These are phyloP conservation scores for Starmera dryadoides DNA, from an alignment of 805 yeast species.

Conservation along the genomic window DNA sequence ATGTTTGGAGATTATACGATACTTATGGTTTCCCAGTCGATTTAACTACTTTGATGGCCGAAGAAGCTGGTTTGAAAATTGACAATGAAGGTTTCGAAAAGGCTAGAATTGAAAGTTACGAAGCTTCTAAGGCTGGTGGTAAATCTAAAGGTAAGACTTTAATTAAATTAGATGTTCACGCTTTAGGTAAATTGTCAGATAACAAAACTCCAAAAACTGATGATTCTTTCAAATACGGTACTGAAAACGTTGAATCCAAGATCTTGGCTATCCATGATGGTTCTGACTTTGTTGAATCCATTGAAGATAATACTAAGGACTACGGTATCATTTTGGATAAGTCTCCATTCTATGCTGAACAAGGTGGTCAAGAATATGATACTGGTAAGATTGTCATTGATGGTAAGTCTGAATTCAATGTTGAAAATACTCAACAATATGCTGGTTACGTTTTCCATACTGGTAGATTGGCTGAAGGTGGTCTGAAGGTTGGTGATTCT, in stretches of 20 bases:
- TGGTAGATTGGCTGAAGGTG: conserved; percentile 77
- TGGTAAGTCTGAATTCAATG: conserved; percentile 81
- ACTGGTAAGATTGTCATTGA: conserved; percentile 90
- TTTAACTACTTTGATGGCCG: conserved; percentile 96
- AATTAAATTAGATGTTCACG: conserved; percentile 86
- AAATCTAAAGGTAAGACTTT: conserved; percentile 48
- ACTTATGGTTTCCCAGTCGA: conserved; percentile 99
- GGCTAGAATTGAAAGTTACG: conserved; percentile 83
- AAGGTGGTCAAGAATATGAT: conserved; percentile 98
- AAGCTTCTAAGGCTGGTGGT: conserved; percentile 90
- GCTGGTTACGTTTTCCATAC: conserved; percentile 96
- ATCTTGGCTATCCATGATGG: conserved; percentile 70
- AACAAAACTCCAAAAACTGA: conserved; percentile 69
- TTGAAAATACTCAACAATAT: conserved; percentile 84
- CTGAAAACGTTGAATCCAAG: conserved; percentile 60
- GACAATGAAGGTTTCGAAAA: conserved; percentile 90
- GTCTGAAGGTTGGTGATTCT: conserved; percentile 55
- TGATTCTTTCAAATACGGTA: conserved; percentile 72
- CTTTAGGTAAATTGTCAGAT: conserved; percentile 65
- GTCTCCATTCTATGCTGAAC: conserved; percentile 96
- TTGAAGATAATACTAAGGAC: conserved; percentile 41
- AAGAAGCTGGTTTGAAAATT: conserved; percentile 88
- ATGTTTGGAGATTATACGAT: conserved; percentile 97
- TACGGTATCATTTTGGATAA: conserved; percentile 79
- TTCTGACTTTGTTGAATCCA: conserved; percentile 47